A percentile compares a stretch with the other conserved stretches of the same genome.
phyloP scores from a whole-genome alignment of 108 stramenopile species.

The Mediolabrus comicus region DNA sequence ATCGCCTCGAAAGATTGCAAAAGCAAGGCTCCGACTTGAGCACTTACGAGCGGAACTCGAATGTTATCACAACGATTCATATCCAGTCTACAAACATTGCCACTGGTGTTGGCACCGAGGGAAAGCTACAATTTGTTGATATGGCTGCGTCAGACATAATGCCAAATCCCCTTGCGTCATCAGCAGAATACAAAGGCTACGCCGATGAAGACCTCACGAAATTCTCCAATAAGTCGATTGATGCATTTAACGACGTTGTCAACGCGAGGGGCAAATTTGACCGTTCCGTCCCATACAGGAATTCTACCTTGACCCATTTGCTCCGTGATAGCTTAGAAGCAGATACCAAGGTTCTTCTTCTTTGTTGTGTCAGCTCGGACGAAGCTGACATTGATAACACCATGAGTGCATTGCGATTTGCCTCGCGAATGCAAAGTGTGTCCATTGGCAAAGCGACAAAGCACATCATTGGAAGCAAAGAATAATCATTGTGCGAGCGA shows the following conservation, averaged over 20 bases:
- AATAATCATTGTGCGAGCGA: not conserved
- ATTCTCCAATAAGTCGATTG: constrained; percentile 72
- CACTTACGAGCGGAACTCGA: constrained; percentile 40
- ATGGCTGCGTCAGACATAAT: constrained; percentile 69
- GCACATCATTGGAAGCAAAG: constrained; percentile 50
- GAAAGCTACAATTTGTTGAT: constrained; percentile 84
- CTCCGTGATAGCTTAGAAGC: constrained; percentile 79
- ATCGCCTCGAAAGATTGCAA: constrained; percentile 43
- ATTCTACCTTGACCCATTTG: constrained; percentile 83
- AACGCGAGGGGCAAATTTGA: constrained; percentile 69
- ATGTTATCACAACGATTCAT: constrained; percentile 72
- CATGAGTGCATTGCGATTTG: constrained; percentile 68
- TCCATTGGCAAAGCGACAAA: constrained; percentile 83
- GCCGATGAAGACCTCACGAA: constrained; percentile 41
- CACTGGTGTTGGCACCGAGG: constrained; percentile 66
- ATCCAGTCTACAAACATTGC: constrained; percentile 71
- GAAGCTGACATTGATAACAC: constrained; percentile 60
- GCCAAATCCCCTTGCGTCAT: not conserved
- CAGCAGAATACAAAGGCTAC: constrained; percentile 15
- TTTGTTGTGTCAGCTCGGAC: constrained; percentile 76
- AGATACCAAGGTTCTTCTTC: constrained; percentile 77
- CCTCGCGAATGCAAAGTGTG: constrained; percentile 55
- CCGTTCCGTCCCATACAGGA: constrained; percentile 78
- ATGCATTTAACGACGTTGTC: constrained; percentile 69
- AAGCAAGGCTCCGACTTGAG: constrained; percentile 49